Evolutionary conservation across 1,139 yeast species (phyloP).

Genomic region (Kodamaea ohmeri): DNA sequence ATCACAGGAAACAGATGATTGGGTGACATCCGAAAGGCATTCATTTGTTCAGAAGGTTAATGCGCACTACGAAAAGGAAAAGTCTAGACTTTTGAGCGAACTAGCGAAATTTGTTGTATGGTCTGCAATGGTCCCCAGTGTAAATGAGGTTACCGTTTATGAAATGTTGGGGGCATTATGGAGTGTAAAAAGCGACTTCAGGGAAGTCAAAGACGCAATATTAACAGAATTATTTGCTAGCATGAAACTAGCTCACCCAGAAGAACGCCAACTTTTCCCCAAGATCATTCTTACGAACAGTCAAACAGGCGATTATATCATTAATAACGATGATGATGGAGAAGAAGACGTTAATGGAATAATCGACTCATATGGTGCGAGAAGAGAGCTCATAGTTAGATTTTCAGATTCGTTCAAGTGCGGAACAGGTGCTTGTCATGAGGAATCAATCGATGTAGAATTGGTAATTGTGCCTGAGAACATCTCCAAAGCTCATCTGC

Average conservation of each 20-base stretch:
- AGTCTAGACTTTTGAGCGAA: slow-evolving; percentile 35
- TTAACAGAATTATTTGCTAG: neutral
- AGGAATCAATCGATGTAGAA: neutral
- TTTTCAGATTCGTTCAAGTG: neutral
- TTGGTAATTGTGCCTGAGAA: neutral
- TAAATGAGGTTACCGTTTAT: slow-evolving; percentile 21
- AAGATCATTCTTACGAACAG: neutral
- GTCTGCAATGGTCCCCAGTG: slow-evolving; percentile 25
- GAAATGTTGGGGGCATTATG: slow-evolving; percentile 23
- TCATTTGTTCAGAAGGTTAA: slow-evolving; percentile 34
- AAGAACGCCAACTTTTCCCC: neutral
- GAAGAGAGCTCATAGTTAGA: slow-evolving; percentile 16
- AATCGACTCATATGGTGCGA: slow-evolving; percentile 4
- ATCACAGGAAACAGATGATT: slow-evolving; percentile 15
- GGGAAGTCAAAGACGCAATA: neutral
- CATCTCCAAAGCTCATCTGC: too few relatives aligned
- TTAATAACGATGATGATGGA: neutral
- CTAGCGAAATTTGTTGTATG: slow-evolving; percentile 39
- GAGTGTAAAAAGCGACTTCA: slow-evolving; percentile 4
- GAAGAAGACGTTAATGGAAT: slow-evolving; percentile 2
- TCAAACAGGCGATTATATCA: neutral
- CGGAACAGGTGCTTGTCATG: neutral
- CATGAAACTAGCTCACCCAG: slow-evolving; percentile 7
- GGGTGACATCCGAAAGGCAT: too few relatives aligned
- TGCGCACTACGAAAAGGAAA: slow-evolving; percentile 41